Base-by-base conservation (phyloP, 179 eudicot species). In the Patellifolia procumbens region DNA sequence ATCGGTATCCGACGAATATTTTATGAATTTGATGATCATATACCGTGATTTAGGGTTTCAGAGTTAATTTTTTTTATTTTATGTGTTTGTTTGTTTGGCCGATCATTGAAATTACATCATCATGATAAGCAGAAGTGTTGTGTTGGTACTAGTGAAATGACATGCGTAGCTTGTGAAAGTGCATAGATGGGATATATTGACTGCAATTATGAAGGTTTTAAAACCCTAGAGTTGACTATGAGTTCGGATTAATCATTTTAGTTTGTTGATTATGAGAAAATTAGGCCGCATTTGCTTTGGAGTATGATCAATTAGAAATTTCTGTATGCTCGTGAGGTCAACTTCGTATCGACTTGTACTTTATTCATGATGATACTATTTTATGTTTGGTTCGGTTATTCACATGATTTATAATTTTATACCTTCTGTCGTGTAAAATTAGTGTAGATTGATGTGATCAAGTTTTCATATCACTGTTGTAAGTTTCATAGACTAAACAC, bases 31-130 rank as follows among this genome's bases (percentile, higher is more conserved):
- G n/a, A 43, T 43, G n/a, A 43, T 22, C 53, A 24, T 22, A 42
- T 4, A 4, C 2, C 24, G 52, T 67, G 52, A 43, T 26, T 67
- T 67, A 67, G 71, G 71, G 71, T 43, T 67, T 67, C 43, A n/a
- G 17, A 51, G 17, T 67, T 39, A 24, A 42, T 42, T 42, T 15
- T 15, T 26, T 2, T 2, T 5, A 31, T 6, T 19, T 12, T 42
- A 31, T 3, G 3, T 39, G 43, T 39, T 39, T 39, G 5, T 39
- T 39, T 39, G 43, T 39, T 39, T 39, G 43, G 43, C 7, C 43
- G 43, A 39, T 29, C 31, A 67, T 43, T 26, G 52, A 4, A 13
- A 22, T 13, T 43, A 22, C 3, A 46, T 64, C 26, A 34, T 64
- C 13, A 19, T 15, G 65, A 15, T 26, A 24, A 8, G 7, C 19